These are phyloP conservation scores for Ustilaginoidea virens DNA, from an alignment of 2,329 filamentous ascomycete genomes.

Conservation along the genomic window DNA sequence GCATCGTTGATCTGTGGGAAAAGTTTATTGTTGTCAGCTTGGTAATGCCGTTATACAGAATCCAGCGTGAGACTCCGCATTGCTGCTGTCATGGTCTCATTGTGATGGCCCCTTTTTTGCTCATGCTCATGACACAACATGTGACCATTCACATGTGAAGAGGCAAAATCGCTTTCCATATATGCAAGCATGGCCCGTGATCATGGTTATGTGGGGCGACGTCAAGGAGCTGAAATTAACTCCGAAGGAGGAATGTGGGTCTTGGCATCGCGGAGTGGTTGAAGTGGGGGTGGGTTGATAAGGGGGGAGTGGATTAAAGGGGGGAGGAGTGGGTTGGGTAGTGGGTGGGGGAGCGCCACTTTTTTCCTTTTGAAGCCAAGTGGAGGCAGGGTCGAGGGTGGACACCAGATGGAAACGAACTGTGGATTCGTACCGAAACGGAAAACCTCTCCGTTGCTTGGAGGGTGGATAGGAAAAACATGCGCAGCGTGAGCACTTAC, in stretches of 20 bases:
- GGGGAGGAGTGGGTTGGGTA: too few species aligned
- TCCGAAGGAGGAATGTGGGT: background rate
- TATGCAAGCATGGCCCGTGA: background rate
- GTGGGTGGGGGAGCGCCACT: too few species aligned
- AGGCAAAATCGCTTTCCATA: background rate
- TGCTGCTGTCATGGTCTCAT: background rate
- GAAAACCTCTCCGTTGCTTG: slow-evolving; percentile 1
- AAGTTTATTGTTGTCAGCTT: slow-evolving; percentile 2
- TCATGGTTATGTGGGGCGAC: slow-evolving; percentile 1
- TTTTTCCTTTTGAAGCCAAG: too few species aligned
- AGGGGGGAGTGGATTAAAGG: too few species aligned
- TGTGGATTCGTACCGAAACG: slow-evolving; percentile 3
- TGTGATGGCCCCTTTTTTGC: background rate
- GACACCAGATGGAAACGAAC: slow-evolving; percentile 1
- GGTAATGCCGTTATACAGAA: background rate
- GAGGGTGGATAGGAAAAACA: background rate
- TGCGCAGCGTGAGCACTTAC: too few species aligned
- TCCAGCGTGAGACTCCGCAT: too few species aligned
- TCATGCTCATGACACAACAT: background rate
- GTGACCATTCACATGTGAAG: slow-evolving; percentile 1
- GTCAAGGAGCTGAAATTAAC: background rate
- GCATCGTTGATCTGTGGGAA: slow-evolving; percentile 19
- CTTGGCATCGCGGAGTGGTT: background rate
- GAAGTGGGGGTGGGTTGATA: slow-evolving; percentile 1
- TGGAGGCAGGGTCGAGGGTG: too few species aligned